Percentiles rank a stretch among this genome's conserved stretches.
phyloP scores from a whole-genome alignment of 345 rosid species.

The Noccaea caerulescens region DNA sequence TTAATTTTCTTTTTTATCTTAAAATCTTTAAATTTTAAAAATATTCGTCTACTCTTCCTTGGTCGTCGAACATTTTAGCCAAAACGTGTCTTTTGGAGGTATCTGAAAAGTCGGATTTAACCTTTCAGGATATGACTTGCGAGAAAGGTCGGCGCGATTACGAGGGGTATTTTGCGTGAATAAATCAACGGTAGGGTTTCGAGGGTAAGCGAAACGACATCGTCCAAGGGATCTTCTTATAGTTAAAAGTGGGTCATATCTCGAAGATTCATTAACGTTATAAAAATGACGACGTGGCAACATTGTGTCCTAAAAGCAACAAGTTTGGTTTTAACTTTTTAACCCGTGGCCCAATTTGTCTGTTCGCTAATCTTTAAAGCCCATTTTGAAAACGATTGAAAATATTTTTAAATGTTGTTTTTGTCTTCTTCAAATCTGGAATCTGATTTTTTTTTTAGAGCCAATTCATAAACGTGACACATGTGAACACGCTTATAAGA shows the following conservation, averaged over 20 bases:
- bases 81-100: slow-evolving; percentile 21
- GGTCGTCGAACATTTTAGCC: slow-evolving; percentile 25
- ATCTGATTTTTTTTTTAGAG: slow-evolving; percentile 12
- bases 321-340: slow-evolving; percentile 7
- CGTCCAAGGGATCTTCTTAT: slow-evolving; percentile 36
- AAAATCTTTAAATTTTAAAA: neutral
- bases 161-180: slow-evolving; percentile 28
- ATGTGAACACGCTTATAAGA: slow-evolving; percentile 34
- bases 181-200: slow-evolving; percentile 29
- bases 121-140: slow-evolving; percentile 1
- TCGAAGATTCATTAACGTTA: slow-evolving; percentile 40
- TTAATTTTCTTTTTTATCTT: slow-evolving; percentile 4
- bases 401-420: neutral
- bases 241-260: slow-evolving; percentile 22
- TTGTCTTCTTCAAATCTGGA: slow-evolving; percentile 14
- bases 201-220: slow-evolving; percentile 17
- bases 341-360: slow-evolving; percentile 39
- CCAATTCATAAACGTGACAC: slow-evolving; percentile 27
- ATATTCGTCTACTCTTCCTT: neutral
- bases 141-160: slow-evolving; percentile 28
- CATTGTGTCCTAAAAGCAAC: slow-evolving; percentile 17
- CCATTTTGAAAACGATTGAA: slow-evolving; percentile 30
- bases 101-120: slow-evolving; percentile 11
- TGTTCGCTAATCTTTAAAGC: slow-evolving; percentile 42
- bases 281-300: slow-evolving; percentile 31